A percentile compares a stretch with the other conserved stretches of the same genome.
Conservation (phyloP, 78 protist genomes). For the Acrasis kona region DNA sequence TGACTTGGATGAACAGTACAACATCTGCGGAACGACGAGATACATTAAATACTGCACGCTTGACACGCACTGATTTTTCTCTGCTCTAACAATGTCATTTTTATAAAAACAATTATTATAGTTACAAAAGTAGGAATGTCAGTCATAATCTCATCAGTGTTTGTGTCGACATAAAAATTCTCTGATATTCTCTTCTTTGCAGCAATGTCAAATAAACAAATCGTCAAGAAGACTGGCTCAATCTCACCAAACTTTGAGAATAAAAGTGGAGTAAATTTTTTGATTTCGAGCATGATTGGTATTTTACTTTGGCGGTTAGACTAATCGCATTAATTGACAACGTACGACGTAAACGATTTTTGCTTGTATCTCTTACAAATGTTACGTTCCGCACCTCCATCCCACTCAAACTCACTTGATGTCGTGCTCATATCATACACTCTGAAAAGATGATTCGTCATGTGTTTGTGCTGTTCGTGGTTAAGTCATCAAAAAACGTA, state of each 20-base stretch:
- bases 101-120: too few species aligned
- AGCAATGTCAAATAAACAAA: neutral
- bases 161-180: neutral
- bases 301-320: neutral
- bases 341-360: neutral
- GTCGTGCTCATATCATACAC: neutral
- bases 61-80: neutral
- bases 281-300: neutral
- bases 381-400: neutral
- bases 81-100: neutral
- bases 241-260: neutral
- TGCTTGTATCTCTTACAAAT: neutral
- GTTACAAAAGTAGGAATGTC: neutral
- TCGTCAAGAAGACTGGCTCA: neutral
- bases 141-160: neutral
- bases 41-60: neutral
- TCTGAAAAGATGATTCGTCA: neutral
- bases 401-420: neutral
- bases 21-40: neutral
- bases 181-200: neutral
- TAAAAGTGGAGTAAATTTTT: neutral
- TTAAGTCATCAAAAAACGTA: too few species aligned
- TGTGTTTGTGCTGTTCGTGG: too few species aligned
- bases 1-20: neutral
- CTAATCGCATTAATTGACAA: neutral